A percentile compares a stretch with the other conserved stretches of the same genome.
Conservation (phyloP, 208 protist species). For the Leishmania braziliensis region DNA sequence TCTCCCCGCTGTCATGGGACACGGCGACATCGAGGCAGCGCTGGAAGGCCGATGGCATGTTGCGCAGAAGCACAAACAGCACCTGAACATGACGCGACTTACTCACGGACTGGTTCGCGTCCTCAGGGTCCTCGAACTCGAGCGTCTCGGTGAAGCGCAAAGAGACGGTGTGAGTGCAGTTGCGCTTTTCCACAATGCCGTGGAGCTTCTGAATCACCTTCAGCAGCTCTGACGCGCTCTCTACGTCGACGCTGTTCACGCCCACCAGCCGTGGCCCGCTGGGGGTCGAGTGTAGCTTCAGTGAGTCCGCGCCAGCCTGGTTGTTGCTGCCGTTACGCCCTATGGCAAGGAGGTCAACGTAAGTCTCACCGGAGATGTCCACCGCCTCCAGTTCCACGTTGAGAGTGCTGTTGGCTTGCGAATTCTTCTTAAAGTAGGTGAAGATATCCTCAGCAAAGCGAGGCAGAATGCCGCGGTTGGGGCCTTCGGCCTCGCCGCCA, state of each 20-base stretch:
- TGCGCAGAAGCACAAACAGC: conserved; percentile 75
- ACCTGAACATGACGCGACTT: conserved; percentile 81
- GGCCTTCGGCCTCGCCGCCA: conserved; percentile 53
- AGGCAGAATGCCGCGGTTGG: conserved; percentile 65
- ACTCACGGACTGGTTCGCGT: conserved; percentile 62
- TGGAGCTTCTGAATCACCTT: conserved; percentile 53
- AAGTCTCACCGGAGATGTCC: conserved; percentile 71
- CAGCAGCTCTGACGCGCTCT: conserved; percentile 37
- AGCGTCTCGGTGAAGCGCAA: conserved; percentile 86
- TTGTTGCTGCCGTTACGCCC: conserved; percentile 4
- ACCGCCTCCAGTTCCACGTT: conserved; percentile 68
- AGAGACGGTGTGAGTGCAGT: conserved; percentile 68
- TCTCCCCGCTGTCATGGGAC: conserved; percentile 85
- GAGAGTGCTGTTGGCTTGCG: conserved; percentile 60
- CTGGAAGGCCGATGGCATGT: conserved; percentile 76
- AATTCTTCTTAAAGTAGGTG: conserved; percentile 58
- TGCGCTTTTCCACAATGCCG: conserved; percentile 59
- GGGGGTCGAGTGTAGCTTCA: conserved; percentile 54
- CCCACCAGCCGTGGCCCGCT: conserved; percentile 64
- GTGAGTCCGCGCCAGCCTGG: conserved; percentile 14
- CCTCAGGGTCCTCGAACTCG: conserved; percentile 79
- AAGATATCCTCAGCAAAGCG: conserved; percentile 84
- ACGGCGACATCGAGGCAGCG: conserved; percentile 86
- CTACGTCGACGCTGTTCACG: conserved; percentile 44
- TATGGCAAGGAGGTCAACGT: conserved; percentile 68